Base-by-base conservation (phyloP, 2,329 filamentous ascomycete genomes). In the Epichloe typhina region DNA sequence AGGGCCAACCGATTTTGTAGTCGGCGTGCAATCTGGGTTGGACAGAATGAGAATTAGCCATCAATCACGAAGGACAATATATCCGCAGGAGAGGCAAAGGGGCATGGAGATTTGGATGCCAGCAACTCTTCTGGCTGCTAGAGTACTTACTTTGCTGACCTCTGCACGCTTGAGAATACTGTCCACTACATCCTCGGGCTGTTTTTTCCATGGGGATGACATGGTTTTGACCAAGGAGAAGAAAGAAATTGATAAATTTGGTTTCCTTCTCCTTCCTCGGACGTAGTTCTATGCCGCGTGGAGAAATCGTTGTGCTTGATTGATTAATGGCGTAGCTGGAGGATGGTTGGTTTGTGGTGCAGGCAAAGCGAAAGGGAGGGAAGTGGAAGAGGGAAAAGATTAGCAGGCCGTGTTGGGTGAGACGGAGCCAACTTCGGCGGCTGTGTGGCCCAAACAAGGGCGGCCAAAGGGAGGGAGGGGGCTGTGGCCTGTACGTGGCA, bases 1-100 rank as follows among this genome's bases (percentile, higher is more conserved):
- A 97, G 81, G 53, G 93, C 91, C 53, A 98, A 82, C 56, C 91
- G 88, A 72, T 95, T 89, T 71, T 97, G 89, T 50, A 98, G 76
- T 62, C 86, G 86, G 65, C 91, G 79, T 60, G 90, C 93, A 73
- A 98, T 95, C 93, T 97, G 46, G 15, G 23, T 12, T n/a, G 33
- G n/a, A 12, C 21, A 7, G 21, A 45, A 43, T 8, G 21, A 43
- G 19, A 6, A 23, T 50, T 39, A 50, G 49, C 15, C 21, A 40
- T 12, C 3, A 11, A 26, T 37, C 13, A 26, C 13, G 35, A 21
- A 42, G 19, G 21, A 19, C 8, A 6, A 9, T 3, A 21, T 42
- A 17, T 12, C 31, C 19, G 31, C 19, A 31, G 15, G 35, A 23
- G n/a, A 26, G 33, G 12, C 33, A 8, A 37, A 11, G 13, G 17